Percentiles rank a stretch among this genome's conserved stretches.
These are phyloP conservation scores for maize (Zea mays) DNA, from an alignment of 176 grass and related monocot species.

Conservation along the genomic window Zm-B73-REFERENCE-NAM-5.0 NC_050096.1:274382501-274383000, in stretches of 20 bases:
- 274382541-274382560: no score
- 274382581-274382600: no score
- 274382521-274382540: no score
- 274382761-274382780: not conserved
- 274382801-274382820: not conserved
- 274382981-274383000: not conserved
- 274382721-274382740: not conserved
- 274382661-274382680: constrained; percentile 41
- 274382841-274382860: not conserved
- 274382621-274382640: no score
- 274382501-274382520: no score
- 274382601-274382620: no score
- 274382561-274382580: no score
- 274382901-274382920: not conserved
- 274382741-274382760: constrained; percentile 24
- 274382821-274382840: not conserved
- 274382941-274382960: not conserved
- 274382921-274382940: not conserved
- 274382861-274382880: not conserved
- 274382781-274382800: not conserved
- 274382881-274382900: not conserved
- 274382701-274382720: not conserved
- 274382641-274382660: no score
- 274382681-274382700: constrained; percentile 37
- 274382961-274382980: not conserved